A percentile compares a stretch with the other conserved stretches of the same genome.
phyloP scores from a whole-genome alignment of 495 filamentous ascomycete species.

The Alectoria sarmentosa region DNA sequence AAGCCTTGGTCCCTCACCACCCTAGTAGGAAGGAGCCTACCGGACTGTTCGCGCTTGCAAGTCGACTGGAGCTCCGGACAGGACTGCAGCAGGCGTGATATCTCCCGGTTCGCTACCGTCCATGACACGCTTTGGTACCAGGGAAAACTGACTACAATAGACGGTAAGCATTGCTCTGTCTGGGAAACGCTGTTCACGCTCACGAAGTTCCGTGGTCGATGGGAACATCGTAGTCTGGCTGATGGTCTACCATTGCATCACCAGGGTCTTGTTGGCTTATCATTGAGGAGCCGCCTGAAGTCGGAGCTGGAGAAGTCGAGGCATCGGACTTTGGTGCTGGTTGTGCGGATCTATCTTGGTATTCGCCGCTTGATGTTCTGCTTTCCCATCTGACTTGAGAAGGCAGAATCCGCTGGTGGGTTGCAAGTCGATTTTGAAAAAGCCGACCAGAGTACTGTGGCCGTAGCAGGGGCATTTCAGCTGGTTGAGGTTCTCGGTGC shows the following conservation, averaged over 20 bases:
- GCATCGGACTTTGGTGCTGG: conserved; percentile 21
- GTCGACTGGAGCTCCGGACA: conserved; percentile 90
- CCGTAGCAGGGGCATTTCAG: conserved; percentile 35
- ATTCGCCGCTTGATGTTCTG: conserved; percentile 21
- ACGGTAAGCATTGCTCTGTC: conserved; percentile 25
- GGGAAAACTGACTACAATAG: conserved; percentile 67
- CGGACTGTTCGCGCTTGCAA: conserved; percentile 89
- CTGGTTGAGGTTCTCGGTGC: background rate
- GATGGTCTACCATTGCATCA: conserved; percentile 51
- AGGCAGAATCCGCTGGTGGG: conserved; percentile 31
- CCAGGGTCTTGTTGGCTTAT: conserved; percentile 46
- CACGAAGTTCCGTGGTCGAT: conserved; percentile 81
- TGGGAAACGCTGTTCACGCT: conserved; percentile 21
- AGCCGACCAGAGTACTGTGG: conserved; percentile 33
- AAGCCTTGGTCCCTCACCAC: conserved; percentile 15
- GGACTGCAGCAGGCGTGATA: conserved; percentile 67
- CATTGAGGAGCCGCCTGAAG: conserved; percentile 31
- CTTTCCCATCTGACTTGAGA: conserved; percentile 40
- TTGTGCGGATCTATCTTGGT: conserved; percentile 20
- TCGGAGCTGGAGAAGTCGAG: conserved; percentile 29
- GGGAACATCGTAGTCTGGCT: conserved; percentile 71
- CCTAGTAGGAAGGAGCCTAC: conserved; percentile 41
- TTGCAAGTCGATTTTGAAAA: conserved; percentile 34
- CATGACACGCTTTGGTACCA: conserved; percentile 79
- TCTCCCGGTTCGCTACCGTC: conserved; percentile 81